These are phyloP conservation scores for Coccinonectria pachysandricola DNA, from an alignment of 2,329 filamentous ascomycete genomes.

Conservation along the genomic window DNA sequence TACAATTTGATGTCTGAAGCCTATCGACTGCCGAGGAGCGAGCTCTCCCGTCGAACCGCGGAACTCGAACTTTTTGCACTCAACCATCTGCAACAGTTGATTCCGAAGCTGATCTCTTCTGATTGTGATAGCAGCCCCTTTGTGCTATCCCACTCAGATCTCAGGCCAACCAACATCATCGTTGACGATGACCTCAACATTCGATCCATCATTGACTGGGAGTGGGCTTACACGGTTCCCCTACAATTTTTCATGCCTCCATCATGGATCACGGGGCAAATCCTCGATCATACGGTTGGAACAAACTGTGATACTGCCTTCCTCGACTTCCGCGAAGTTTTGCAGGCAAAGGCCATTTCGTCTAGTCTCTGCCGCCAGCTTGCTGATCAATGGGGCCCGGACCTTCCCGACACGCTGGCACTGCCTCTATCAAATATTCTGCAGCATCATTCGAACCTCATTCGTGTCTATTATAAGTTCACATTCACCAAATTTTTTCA, in stretches of 20 bases:
- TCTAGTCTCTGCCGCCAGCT: neutral
- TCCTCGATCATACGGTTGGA: neutral
- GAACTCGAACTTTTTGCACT: conserved; percentile 10
- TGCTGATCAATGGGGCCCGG: neutral
- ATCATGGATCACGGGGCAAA: conserved; percentile 11
- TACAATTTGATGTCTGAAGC: conserved; percentile 5
- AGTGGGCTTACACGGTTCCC: conserved; percentile 12
- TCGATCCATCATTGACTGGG: conserved; percentile 19
- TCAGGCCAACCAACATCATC: conserved; percentile 15
- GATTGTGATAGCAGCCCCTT: conserved; percentile 8
- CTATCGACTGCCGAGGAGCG: conserved; percentile 3
- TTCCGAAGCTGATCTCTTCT: conserved; percentile 6
- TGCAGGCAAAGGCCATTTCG: neutral
- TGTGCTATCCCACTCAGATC: conserved; percentile 14
- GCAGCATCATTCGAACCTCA: neutral
- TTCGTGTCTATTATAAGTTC: neutral
- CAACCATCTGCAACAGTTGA: conserved; percentile 7
- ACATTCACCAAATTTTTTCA: neutral
- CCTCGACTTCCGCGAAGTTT: neutral
- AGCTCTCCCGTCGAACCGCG: conserved; percentile 5
- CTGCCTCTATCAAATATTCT: neutral
- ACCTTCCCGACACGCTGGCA: neutral
- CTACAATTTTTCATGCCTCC: conserved; percentile 9
- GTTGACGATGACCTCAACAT: conserved; percentile 14
- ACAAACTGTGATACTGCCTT: neutral